Percentiles rank a stretch among this genome's conserved stretches.
Evolutionary conservation across 495 filamentous ascomycete species (phyloP).

Genomic region (Saxispiralis lemnorum): DNA sequence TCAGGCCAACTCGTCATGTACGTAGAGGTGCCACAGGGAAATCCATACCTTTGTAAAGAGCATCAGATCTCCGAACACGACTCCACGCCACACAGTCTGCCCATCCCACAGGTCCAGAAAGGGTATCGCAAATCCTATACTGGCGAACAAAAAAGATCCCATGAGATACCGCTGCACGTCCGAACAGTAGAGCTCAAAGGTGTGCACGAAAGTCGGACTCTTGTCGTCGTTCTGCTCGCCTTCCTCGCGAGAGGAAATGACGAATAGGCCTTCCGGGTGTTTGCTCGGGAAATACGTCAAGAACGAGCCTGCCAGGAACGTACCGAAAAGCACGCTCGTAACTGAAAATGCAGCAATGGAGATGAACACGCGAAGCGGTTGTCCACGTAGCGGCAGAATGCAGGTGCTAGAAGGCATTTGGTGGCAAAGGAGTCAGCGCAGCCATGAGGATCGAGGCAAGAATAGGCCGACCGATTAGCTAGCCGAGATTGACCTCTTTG

Average conservation of each 20-base stretch:
- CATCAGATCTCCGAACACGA: slow-evolving; percentile 5
- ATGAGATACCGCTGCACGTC: slow-evolving; percentile 4
- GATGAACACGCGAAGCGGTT: slow-evolving; percentile 29
- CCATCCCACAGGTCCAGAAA: slow-evolving; percentile 8
- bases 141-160: slow-evolving; percentile 8
- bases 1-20: neutral
- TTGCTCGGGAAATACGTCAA: slow-evolving; percentile 25
- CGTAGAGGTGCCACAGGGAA: slow-evolving; percentile 1
- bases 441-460: slow-evolving; percentile 41
- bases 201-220: slow-evolving; percentile 1
- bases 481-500: slow-evolving; percentile 25
- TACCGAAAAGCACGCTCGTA: slow-evolving; percentile 52
- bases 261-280: neutral
- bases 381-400: neutral
- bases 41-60: slow-evolving; percentile 6
- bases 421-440: slow-evolving; percentile 30
- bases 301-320: slow-evolving; percentile 47
- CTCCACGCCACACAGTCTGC: slow-evolving; percentile 2
- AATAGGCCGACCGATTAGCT: slow-evolving; percentile 39
- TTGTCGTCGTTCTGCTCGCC: neutral
- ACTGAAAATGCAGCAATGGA: slow-evolving; percentile 42
- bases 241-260: neutral
- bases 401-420: slow-evolving; percentile 28
- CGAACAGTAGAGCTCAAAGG: slow-evolving; percentile 1
- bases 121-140: slow-evolving; percentile 8